phyloP scores from a whole-genome alignment of 139 green algal species.

The Chlamydomonas sphaeroides region DNA sequence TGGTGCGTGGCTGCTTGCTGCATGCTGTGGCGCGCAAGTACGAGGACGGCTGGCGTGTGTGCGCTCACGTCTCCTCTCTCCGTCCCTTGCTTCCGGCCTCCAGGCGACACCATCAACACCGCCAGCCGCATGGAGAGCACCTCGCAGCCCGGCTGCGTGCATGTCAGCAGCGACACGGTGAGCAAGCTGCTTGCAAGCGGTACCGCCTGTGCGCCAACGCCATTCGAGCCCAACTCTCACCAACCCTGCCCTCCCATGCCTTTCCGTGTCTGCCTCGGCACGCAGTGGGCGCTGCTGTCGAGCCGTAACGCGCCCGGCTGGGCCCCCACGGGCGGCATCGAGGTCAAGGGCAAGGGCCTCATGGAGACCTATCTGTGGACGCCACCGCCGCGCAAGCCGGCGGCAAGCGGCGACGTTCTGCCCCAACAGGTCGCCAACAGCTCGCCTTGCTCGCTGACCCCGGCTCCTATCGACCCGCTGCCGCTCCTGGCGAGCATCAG shows the following conservation, averaged over 20 bases:
- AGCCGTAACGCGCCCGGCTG: neutral
- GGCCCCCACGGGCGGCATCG: slow-evolving; percentile 7
- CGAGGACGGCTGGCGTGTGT: too few relatives aligned
- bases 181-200: too few relatives aligned
- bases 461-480: too few relatives aligned
- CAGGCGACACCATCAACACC: slow-evolving; percentile 46
- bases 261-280: neutral
- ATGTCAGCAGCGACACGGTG: slow-evolving; percentile 30
- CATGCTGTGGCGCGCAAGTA: too few relatives aligned
- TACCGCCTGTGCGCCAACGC: neutral
- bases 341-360: slow-evolving; percentile 40
- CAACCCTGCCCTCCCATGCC: too few relatives aligned
- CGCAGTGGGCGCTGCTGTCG: neutral
- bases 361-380: slow-evolving; percentile 20
- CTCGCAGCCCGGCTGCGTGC: slow-evolving; percentile 1
- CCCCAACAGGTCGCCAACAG: too few relatives aligned
- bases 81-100: too few relatives aligned
- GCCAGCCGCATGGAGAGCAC: slow-evolving; percentile 43
- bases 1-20: too few relatives aligned
- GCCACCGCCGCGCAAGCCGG: neutral
- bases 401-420: too few relatives aligned
- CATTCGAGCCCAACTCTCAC: neutral
- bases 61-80: too few relatives aligned
- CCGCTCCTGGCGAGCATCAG: too few relatives aligned
- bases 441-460: too few relatives aligned